Base-by-base conservation (phyloP, 352 stramenopile genomes). In the Globisporangium radiosum region DNA sequence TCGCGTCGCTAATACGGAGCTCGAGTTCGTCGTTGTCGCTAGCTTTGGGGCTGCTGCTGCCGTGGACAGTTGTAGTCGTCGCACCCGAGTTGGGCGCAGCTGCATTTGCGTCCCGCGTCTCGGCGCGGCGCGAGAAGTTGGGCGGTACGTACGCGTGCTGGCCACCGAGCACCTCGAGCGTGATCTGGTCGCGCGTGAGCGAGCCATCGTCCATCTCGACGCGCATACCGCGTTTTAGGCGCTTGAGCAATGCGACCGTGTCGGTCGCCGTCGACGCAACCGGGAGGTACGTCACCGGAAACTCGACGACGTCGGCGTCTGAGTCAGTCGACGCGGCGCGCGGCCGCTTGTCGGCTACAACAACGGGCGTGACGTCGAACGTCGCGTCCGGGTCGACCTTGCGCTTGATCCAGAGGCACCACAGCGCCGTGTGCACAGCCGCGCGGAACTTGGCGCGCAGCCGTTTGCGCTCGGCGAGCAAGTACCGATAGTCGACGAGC, bases 121-220 rank as follows among this genome's bases (percentile, higher is more conserved):
- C n/a, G n/a, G n/a, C 44, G 2, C 52, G 48, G 38, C 71, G 66
- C 47, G 68, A 70, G 38, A 79, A 86, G 0, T 60, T 61, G 8
- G 19, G 37, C 25, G 13, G 49, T 5, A 50, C 45, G 45, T 50
- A 50, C 25, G 70, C 62, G 33, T 81, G 60, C 60, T 89, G 81
- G 3, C 62, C 72, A 37, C 81, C 81, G 3, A 92, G 72, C 47
- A 92, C 79, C 40, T 92, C 70, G 17, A 92, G 62, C n/a, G 73
- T 86, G 58, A 92, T 85, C 54, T 87, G 81, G 57, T 92, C 81
- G 49, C 85, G 87, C 5, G 81, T 92, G 19, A 92, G 72, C 33
- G 79, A 92, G 0, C 77, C 77, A 59, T 92, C 81, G 61, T 92
- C 81, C 43, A 92, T 78, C 33, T 92, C 77, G 40, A 92, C 73